Percentiles rank a stretch among this genome's conserved stretches.
phyloP scores from a whole-genome alignment of 169 alveolate species.

The Cyclospora cayetanensis region DNA sequence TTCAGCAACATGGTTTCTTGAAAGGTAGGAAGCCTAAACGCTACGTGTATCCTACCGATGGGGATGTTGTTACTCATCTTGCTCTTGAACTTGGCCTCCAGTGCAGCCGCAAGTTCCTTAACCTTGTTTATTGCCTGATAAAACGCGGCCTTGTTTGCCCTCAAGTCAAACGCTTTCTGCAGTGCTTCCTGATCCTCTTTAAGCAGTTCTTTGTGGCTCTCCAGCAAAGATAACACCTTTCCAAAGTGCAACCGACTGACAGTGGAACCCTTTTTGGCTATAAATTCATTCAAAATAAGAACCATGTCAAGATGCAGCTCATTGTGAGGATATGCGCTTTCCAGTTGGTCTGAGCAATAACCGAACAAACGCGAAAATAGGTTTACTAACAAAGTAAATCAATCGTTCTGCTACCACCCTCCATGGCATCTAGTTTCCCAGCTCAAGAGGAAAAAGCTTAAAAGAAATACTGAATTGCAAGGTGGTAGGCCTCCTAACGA shows the following conservation, averaged over 20 bases:
- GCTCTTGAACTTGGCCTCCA: neutral
- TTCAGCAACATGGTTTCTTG: too few species aligned
- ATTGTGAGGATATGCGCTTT: conserved; percentile 28
- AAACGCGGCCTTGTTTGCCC: conserved; percentile 13
- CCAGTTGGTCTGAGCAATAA: neutral
- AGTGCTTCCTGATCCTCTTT: neutral
- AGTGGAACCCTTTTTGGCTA: neutral
- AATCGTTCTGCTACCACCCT: too few species aligned
- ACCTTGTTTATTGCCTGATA: neutral
- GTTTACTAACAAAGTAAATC: too few species aligned
- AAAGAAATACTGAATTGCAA: too few species aligned
- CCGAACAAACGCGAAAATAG: too few species aligned
- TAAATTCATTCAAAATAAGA: conserved; percentile 17
- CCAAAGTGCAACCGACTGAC: conserved; percentile 22
- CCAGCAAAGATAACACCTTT: conserved; percentile 13
- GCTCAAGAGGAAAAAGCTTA: too few species aligned
- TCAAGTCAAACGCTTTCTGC: conserved; percentile 9
- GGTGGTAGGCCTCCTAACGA: too few species aligned
- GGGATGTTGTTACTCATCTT: too few species aligned
- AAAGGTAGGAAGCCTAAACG: too few species aligned
- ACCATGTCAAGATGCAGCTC: conserved; percentile 31
- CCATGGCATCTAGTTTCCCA: too few species aligned
- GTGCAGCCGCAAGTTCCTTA: neutral
- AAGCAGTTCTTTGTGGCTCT: neutral
- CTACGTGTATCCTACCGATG: too few species aligned